phyloP scores from a whole-genome alignment of 2,329 filamentous ascomycete species.

The Talaromyces sp. region DNA sequence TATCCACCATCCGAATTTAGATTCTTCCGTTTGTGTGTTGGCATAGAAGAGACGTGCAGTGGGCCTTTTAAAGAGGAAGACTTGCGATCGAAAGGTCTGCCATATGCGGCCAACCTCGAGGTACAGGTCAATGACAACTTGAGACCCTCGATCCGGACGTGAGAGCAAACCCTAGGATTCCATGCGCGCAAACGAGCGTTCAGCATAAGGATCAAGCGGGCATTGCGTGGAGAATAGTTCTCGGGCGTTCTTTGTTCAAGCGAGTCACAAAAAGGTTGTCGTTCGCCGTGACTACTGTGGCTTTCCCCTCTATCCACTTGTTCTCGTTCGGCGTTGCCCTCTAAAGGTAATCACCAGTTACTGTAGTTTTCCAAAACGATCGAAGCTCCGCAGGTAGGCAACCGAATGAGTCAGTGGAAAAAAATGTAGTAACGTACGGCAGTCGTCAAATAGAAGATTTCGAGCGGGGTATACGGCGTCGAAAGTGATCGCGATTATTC shows the following conservation, averaged over 20 bases:
- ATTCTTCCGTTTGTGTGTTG: constrained; percentile 21
- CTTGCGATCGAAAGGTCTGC: constrained; percentile 3
- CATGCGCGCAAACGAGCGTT: constrained; percentile 5
- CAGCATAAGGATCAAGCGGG: constrained; percentile 12
- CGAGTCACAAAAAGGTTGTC: not conserved
- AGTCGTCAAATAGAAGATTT: not conserved
- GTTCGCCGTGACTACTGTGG: not conserved
- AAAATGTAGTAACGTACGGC: not conserved
- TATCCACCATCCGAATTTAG: constrained; percentile 25
- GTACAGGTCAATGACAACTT: not conserved
- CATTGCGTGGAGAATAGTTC: constrained; percentile 1
- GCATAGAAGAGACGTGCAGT: constrained; percentile 27
- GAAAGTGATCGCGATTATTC: not conserved
- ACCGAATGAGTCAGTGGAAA: not conserved
- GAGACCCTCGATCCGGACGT: not conserved
- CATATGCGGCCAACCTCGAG: constrained; percentile 12
- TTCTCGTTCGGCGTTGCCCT: not conserved
- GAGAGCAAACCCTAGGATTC: constrained; percentile 6
- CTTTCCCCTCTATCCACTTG: not conserved
- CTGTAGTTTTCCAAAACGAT: not conserved
- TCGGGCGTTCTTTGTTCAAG: not conserved
- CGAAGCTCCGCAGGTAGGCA: not conserved
- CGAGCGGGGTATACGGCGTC: not conserved
- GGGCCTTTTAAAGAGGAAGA: constrained; percentile 3
- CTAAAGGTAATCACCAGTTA: not conserved